phyloP scores from a whole-genome alignment of 78 protist genomes.

The Monosiga brevicollis region DNA sequence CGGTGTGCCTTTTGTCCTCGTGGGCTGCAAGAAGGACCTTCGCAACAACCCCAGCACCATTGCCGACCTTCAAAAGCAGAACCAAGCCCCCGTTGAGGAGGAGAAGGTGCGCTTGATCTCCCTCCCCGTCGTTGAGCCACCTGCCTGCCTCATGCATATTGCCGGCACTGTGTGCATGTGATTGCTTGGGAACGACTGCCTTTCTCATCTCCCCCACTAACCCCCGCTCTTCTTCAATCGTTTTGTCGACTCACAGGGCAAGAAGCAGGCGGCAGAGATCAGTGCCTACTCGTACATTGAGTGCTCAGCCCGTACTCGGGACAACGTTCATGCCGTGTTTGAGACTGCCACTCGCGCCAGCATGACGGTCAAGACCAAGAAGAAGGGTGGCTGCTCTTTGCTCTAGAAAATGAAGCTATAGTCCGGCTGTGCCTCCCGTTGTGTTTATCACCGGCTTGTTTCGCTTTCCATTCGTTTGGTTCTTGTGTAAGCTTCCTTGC shows the following conservation, averaged over 20 bases:
- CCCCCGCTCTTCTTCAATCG: background rate
- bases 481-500: background rate
- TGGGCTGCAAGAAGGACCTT: slow-evolving; percentile 63
- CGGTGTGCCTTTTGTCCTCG: slow-evolving; percentile 60
- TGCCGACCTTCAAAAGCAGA: slow-evolving; percentile 11
- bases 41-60: slow-evolving; percentile 17
- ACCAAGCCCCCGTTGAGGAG: slow-evolving; percentile 11
- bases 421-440: too few species aligned
- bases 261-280: too few species aligned
- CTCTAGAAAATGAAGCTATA: slow-evolving; percentile 1
- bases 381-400: slow-evolving; percentile 9
- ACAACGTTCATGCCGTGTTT: slow-evolving; percentile 25
- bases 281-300: slow-evolving; percentile 24
- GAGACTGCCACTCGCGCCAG: slow-evolving; percentile 35
- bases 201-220: background rate
- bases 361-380: background rate
- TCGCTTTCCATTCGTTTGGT: background rate
- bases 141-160: background rate
- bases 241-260: background rate
- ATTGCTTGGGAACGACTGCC: too few species aligned
- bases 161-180: too few species aligned
- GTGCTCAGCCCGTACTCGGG: slow-evolving; percentile 18
- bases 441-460: background rate
- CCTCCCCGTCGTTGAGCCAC: background rate
- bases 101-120: slow-evolving; percentile 8